Base-by-base conservation (phyloP, 108 stramenopile genomes). In the Fistulifera pelliculosa region DNA sequence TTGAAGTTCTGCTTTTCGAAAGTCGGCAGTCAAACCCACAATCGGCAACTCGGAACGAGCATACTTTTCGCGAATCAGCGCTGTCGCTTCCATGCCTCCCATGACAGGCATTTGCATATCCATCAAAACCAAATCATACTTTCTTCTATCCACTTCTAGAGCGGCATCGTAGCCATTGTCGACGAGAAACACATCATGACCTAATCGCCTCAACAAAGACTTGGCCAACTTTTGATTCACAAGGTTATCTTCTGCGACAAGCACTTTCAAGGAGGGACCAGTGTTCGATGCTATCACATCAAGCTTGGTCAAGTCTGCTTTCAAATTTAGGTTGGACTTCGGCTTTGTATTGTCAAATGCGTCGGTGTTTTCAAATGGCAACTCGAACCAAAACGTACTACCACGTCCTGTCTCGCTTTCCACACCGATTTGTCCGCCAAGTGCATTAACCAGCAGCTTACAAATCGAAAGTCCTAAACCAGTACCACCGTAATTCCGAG, bases 31-130 rank as follows among this genome's bases (percentile, higher is more conserved):
- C 0, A 79, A 49, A 3, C 72, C 77, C 38, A 74, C 39, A 39
- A 79, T 73, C 18, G 66, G 67, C 23, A 60, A 45, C 14, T 23
- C 27, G 17, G 40, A 11, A 17, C 26, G 17, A 19, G 58, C 8
- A 35, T 12, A n/a, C n/a, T 39, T 16, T 26, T 26, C 3, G 7
- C 23, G 18, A 23, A 51, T 51, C 3, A 51, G 45, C 52, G 42
- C 64, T 61, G 75, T 74, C 11, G 75, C 75, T 48, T 73, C 69
- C 26, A 74, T 53, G 2, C 82, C 82, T 62, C 77, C 76, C 74
- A 80, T 75, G 10, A 79, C 76, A 0, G 78, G 79, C 78, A 84
- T 80, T 16, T 71, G 41, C 25, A 83, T 14, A 67, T 80, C 79
- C 75, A 80, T 80, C 31, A 76, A 47, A 18, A 70, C 56, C 50